Evolutionary conservation across 257 asterid species (phyloP).

Genomic region (Echites panduratus): DNA sequence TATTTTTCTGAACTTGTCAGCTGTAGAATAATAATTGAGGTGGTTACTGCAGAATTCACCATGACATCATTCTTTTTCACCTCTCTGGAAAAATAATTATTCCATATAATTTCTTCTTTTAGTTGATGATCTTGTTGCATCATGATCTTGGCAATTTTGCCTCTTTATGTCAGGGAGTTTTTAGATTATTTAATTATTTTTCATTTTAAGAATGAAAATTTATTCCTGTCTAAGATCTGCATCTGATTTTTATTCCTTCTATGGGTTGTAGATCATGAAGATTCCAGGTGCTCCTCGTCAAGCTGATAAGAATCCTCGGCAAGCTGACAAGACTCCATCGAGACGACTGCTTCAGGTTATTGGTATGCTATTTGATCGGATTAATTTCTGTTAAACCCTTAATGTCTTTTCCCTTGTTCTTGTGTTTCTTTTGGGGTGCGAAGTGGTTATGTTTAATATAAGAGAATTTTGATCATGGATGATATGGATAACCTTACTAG

Average conservation of each 20-base stretch:
- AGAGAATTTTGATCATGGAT: background rate
- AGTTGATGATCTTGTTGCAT: background rate
- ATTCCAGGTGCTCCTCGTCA: constrained; percentile 62
- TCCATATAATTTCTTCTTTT: background rate
- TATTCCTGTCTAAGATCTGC: background rate
- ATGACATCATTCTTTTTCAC: background rate
- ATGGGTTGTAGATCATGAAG: constrained; percentile 49
- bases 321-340: constrained; percentile 62
- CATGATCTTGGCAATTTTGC: background rate
- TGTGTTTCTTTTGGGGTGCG: background rate
- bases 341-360: constrained; percentile 82
- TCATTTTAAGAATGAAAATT: background rate
- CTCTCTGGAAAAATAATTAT: background rate
- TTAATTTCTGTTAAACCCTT: background rate
- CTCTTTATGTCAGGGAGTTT: background rate
- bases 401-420: background rate
- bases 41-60: background rate
- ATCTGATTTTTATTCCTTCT: constrained; percentile 20
- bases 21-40: background rate
- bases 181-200: background rate
- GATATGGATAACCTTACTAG: background rate
- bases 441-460: constrained; percentile 1
- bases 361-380: constrained; percentile 46
- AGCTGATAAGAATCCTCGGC: constrained; percentile 63
- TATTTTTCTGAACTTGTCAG: background rate